Evolutionary conservation across 129 eudicot species (phyloP).

Genomic region (Glebionis coronaria): DNA sequence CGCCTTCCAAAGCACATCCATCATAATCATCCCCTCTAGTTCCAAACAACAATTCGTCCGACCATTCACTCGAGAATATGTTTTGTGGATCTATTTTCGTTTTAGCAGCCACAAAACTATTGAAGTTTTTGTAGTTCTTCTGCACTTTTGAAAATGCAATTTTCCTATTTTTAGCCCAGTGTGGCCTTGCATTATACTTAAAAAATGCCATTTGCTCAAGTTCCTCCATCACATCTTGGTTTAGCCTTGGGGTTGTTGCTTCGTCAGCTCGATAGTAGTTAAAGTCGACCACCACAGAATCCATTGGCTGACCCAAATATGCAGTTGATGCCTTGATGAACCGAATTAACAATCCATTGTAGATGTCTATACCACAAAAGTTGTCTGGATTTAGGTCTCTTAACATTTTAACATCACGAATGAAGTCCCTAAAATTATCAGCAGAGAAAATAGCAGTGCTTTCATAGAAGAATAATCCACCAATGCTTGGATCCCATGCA

Average conservation of each 20-base stretch:
- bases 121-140: slow-evolving; percentile 40
- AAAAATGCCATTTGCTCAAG: slow-evolving; percentile 87
- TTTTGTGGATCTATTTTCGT: slow-evolving; percentile 51
- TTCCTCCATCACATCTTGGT: slow-evolving; percentile 75
- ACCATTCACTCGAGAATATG: slow-evolving; percentile 75
- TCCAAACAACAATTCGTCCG: slow-evolving; percentile 66
- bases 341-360: slow-evolving; percentile 75
- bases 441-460: slow-evolving; percentile 59
- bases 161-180: slow-evolving; percentile 87
- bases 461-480: slow-evolving; percentile 70
- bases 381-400: slow-evolving; percentile 57
- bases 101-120: slow-evolving; percentile 54
- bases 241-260: slow-evolving; percentile 49
- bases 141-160: slow-evolving; percentile 50
- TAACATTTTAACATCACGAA: slow-evolving; percentile 52
- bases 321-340: slow-evolving; percentile 61
- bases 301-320: slow-evolving; percentile 59
- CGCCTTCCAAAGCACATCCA: slow-evolving; percentile 91
- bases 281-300: slow-evolving; percentile 73
- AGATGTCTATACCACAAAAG: slow-evolving; percentile 72
- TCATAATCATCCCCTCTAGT: slow-evolving; percentile 26
- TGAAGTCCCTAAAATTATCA: slow-evolving; percentile 43
- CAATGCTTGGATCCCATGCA: slow-evolving; percentile 87
- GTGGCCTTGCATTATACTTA: slow-evolving; percentile 76
- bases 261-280: slow-evolving; percentile 71